Evolutionary conservation across 495 filamentous ascomycete species (phyloP).

Genomic region (Apodospora peruviana): DNA sequence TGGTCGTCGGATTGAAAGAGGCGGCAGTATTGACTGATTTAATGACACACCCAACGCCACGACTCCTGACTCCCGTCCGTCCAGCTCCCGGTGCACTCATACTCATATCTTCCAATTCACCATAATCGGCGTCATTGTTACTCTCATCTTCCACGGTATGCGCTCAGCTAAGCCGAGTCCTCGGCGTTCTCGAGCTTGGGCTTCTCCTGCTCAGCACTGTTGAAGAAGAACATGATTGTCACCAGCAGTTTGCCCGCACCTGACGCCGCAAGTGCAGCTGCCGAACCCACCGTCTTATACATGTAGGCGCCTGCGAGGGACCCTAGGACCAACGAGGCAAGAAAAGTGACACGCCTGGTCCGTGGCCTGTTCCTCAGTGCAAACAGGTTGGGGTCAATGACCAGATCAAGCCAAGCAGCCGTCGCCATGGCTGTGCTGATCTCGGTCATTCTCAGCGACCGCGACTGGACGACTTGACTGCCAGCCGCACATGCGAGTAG

Average conservation of each 20-base stretch:
- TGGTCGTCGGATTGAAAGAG: too few relatives aligned
- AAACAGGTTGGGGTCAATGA: conserved; percentile 48
- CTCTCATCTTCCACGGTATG: too few relatives aligned
- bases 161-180: conserved; percentile 15
- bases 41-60: too few relatives aligned
- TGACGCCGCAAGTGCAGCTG: conserved; percentile 35
- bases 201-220: conserved; percentile 29
- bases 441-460: conserved; percentile 51
- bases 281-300: conserved; percentile 35
- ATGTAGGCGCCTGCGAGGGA: conserved; percentile 49
- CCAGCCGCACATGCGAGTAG: conserved; percentile 53
- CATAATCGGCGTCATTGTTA: too few relatives aligned
- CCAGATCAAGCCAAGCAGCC: conserved; percentile 56
- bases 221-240: conserved; percentile 40
- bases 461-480: conserved; percentile 52
- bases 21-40: too few relatives aligned
- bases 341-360: conserved; percentile 48
- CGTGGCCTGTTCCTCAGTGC: conserved; percentile 40
- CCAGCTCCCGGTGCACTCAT: too few relatives aligned
- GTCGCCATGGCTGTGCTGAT: conserved; percentile 66
- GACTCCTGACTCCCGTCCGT: too few relatives aligned
- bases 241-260: conserved; percentile 42
- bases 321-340: conserved; percentile 44
- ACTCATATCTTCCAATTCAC: too few relatives aligned
- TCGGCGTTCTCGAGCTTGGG: conserved; percentile 14